A percentile compares a stretch with the other conserved stretches of the same genome.
phyloP scores from a whole-genome alignment of 768 basidiomycete genomes.

The Kwoniella shandongensis region DNA sequence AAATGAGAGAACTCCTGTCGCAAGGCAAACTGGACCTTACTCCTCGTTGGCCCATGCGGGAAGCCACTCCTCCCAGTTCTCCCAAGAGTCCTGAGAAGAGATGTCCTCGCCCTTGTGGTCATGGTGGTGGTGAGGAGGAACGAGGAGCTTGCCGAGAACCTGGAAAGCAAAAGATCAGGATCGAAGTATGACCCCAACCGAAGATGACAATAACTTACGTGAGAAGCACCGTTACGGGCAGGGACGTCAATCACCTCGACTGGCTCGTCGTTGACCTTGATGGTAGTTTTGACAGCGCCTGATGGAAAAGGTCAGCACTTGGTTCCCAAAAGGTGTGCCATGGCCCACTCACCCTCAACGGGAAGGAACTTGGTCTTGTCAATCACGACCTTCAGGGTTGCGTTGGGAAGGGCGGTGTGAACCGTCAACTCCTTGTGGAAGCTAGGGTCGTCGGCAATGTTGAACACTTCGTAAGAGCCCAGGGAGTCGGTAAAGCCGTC shows the following conservation, averaged over 20 bases:
- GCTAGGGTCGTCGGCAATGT: slow-evolving; percentile 38
- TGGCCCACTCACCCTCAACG: slow-evolving; percentile 39
- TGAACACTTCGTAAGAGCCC: slow-evolving; percentile 20
- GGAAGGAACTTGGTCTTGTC: slow-evolving; percentile 57
- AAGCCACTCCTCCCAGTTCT: slow-evolving; percentile 52
- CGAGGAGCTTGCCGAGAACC: slow-evolving; percentile 43
- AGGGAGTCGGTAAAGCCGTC: slow-evolving; percentile 21
- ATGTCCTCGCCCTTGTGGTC: slow-evolving; percentile 41
- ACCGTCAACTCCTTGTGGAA: slow-evolving; percentile 50
- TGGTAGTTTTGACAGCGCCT: slow-evolving; percentile 49
- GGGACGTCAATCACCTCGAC: slow-evolving; percentile 59
- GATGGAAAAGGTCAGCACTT: not conserved
- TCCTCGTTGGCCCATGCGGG: slow-evolving; percentile 22
- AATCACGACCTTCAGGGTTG: slow-evolving; percentile 57
- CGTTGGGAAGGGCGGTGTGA: slow-evolving; percentile 40
- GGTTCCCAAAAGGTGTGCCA: not conserved
- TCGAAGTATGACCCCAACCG: not conserved
- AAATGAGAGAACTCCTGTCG: too few relatives aligned
- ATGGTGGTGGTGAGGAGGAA: slow-evolving; percentile 52
- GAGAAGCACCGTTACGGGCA: slow-evolving; percentile 63
- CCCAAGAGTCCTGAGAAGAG: slow-evolving; percentile 36
- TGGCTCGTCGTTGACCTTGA: slow-evolving; percentile 49
- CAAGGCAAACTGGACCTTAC: slow-evolving; percentile 1
- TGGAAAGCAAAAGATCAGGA: not conserved
- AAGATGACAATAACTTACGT: slow-evolving; percentile 56